These are phyloP conservation scores for Candida ulmi DNA, from an alignment of 805 yeast species.

Conservation along the genomic window DNA sequence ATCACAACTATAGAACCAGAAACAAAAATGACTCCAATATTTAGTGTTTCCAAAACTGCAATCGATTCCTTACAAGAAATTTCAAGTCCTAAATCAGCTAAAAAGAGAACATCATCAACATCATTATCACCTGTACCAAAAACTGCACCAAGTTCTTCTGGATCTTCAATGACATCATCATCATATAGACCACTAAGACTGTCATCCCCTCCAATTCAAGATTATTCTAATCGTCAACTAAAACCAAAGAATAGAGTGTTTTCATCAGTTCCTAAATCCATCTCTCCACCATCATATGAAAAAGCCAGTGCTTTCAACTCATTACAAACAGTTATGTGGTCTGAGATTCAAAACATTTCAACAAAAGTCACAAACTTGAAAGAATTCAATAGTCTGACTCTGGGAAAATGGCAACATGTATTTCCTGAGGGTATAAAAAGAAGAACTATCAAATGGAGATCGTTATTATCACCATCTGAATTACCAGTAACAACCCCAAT, in stretches of 20 bases:
- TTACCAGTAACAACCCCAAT: slow-evolving; percentile 76
- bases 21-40: slow-evolving; percentile 12
- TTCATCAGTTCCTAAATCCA: slow-evolving; percentile 6
- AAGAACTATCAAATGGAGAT: slow-evolving; percentile 82
- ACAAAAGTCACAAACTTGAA: slow-evolving; percentile 47
- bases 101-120: too few relatives aligned
- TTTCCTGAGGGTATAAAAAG: slow-evolving; percentile 69
- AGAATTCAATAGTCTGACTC: slow-evolving; percentile 49
- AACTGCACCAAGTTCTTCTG: background rate
- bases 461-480: slow-evolving; percentile 89
- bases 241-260: slow-evolving; percentile 1
- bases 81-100: background rate
- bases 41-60: slow-evolving; percentile 9
- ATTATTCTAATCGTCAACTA: slow-evolving; percentile 3
- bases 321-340: slow-evolving; percentile 38
- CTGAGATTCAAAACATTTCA: slow-evolving; percentile 73
- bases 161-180: background rate
- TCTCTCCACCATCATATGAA: background rate
- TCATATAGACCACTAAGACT: background rate
- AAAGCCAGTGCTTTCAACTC: slow-evolving; percentile 17
- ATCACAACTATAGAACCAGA: slow-evolving; percentile 18
- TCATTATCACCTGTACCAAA: too few relatives aligned
- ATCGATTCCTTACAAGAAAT: slow-evolving; percentile 4
- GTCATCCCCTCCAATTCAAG: background rate
- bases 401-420: slow-evolving; percentile 88